Evolutionary conservation across 2,329 filamentous ascomycete genomes (phyloP).

Genomic region (Trichoderma harzianum): DNA sequence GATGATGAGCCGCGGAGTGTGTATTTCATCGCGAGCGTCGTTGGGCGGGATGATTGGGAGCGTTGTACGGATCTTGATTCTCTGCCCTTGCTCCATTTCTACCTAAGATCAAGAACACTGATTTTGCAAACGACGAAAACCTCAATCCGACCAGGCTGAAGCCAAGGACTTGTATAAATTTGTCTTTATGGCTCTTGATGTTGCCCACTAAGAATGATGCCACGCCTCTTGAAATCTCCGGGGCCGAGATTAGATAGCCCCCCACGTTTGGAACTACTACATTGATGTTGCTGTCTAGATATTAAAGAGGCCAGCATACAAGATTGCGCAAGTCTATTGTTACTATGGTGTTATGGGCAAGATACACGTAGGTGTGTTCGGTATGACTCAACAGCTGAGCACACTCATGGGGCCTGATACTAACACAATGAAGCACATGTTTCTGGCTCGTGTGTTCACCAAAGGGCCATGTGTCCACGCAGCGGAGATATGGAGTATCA

Average conservation of each 20-base stretch:
- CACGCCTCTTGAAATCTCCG: neutral
- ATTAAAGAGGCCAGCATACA: neutral
- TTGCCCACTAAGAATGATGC: neutral
- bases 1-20: neutral
- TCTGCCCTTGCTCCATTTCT: neutral
- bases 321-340: neutral
- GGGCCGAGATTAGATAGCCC: neutral
- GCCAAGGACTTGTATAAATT: neutral
- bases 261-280: neutral
- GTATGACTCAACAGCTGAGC: neutral
- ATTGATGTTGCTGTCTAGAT: neutral
- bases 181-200: neutral
- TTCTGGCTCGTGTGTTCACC: neutral
- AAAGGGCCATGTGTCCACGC: neutral
- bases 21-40: neutral
- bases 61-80: neutral
- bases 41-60: slow-evolving; percentile 2
- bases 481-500: neutral
- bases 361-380: neutral
- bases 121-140: neutral
- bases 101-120: neutral
- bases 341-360: neutral
- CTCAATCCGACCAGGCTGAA: neutral
- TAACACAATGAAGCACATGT: neutral
- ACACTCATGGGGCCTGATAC: neutral